Evolutionary conservation across 305 asterid species (phyloP).

Genomic region (Solanum hybrid): DNA sequence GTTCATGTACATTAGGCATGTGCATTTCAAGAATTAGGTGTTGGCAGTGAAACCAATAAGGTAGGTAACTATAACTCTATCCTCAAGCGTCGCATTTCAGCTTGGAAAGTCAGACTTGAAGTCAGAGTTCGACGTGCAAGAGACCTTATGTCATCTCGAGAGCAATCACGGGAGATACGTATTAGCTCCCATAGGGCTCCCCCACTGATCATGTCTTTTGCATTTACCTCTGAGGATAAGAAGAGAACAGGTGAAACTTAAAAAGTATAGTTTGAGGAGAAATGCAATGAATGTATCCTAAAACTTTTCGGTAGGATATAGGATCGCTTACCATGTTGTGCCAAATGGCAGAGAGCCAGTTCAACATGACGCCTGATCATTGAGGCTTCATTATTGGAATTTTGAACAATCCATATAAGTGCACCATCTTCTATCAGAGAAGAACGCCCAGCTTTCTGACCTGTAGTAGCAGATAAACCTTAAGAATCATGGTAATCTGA

Average conservation of each 20-base stretch:
- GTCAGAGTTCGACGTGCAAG: conserved; percentile 86
- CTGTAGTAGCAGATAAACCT: conserved; percentile 22
- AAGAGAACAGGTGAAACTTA: background rate
- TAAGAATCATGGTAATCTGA: background rate
- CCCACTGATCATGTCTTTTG: conserved; percentile 70
- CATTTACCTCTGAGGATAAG: conserved; percentile 65
- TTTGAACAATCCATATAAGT: conserved; percentile 88
- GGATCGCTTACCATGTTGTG: conserved; percentile 33
- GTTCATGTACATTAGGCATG: conserved; percentile 3
- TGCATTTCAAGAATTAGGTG: background rate
- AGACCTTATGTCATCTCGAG: conserved; percentile 85
- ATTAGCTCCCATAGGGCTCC: conserved; percentile 99
- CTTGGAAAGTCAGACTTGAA: conserved; percentile 64
- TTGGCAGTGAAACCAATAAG: background rate
- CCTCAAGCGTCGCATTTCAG: conserved; percentile 74
- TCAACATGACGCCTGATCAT: conserved; percentile 87
- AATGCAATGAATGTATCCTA: background rate
- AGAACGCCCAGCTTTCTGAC: conserved; percentile 61
- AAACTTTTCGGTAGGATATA: background rate
- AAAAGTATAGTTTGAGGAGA: background rate
- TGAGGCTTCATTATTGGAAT: conserved; percentile 91
- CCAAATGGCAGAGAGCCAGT: conserved; percentile 97
- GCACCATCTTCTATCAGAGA: conserved; percentile 87
- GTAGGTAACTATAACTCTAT: conserved; percentile 38
- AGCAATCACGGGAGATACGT: conserved; percentile 91